Conservation (phyloP, 1,284 basidiomycete genomes). For the Mixia osmundae region DNA sequence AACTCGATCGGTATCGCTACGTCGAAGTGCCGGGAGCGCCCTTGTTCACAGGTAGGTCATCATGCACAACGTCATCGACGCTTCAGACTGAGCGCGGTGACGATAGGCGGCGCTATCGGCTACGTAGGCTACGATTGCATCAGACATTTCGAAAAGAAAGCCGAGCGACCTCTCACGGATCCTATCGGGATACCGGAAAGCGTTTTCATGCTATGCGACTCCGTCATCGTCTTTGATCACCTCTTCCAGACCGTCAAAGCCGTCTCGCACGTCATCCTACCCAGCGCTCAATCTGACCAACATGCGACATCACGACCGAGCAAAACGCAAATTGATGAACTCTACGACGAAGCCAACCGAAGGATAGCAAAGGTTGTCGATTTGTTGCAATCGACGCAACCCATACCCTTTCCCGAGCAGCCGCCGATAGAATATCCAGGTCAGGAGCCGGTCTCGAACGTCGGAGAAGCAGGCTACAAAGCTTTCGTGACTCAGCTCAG, state of each 20-base stretch:
- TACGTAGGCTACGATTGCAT: slow-evolving; percentile 95
- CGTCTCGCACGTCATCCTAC: slow-evolving; percentile 74
- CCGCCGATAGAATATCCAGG: slow-evolving; percentile 27
- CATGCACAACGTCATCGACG: background rate
- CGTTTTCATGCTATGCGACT: slow-evolving; percentile 89
- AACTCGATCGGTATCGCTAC: slow-evolving; percentile 68
- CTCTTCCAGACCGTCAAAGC: slow-evolving; percentile 84
- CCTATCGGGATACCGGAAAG: slow-evolving; percentile 81
- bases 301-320: slow-evolving; percentile 20
- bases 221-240: slow-evolving; percentile 88
- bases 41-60: slow-evolving; percentile 48
- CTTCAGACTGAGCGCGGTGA: background rate
- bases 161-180: slow-evolving; percentile 35
- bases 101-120: slow-evolving; percentile 80
- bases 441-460: slow-evolving; percentile 57
- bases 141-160: slow-evolving; percentile 89
- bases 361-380: slow-evolving; percentile 50
- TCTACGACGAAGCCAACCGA: slow-evolving; percentile 55
- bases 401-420: slow-evolving; percentile 34
- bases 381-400: slow-evolving; percentile 25
- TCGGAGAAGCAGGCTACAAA: slow-evolving; percentile 84
- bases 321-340: slow-evolving; percentile 34
- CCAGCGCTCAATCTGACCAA: slow-evolving; percentile 34
- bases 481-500: slow-evolving; percentile 76
- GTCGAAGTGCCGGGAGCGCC: slow-evolving; percentile 72